phyloP scores from a whole-genome alignment of 2,329 filamentous ascomycete genomes.

The Hirsutella thompsonii region DNA sequence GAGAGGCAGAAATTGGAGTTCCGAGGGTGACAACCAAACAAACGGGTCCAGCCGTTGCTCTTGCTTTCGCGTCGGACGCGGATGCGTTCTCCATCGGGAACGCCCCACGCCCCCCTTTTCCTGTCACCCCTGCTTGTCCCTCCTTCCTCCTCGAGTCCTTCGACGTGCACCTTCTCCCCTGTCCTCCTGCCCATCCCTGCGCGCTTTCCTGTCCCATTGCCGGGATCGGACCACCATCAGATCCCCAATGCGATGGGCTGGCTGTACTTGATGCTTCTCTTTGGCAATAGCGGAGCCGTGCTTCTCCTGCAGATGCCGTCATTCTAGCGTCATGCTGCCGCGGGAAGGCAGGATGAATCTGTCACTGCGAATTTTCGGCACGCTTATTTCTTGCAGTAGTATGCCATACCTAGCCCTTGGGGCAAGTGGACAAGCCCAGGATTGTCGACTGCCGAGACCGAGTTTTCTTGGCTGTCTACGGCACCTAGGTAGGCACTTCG shows the following conservation, averaged over 20 bases:
- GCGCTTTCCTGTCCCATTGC: neutral
- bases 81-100: too few species aligned
- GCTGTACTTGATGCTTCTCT: neutral
- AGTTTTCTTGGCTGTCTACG: too few species aligned
- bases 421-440: neutral
- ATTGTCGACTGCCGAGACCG: neutral
- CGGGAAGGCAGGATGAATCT: neutral
- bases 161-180: neutral
- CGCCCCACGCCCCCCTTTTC: too few species aligned
- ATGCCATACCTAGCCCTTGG: neutral
- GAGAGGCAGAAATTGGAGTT: too few species aligned
- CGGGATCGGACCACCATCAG: neutral
- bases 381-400: neutral
- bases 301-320: neutral
- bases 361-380: neutral
- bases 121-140: too few species aligned
- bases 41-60: too few species aligned
- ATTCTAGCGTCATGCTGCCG: neutral
- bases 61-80: too few species aligned
- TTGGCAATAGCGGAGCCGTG: neutral
- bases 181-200: neutral
- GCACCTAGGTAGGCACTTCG: too few species aligned
- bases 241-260: constrained; percentile 1
- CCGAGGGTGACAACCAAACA: too few species aligned
- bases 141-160: neutral